Base-by-base conservation (phyloP, 495 filamentous ascomycete species). In the Hamigera avellanea region DNA sequence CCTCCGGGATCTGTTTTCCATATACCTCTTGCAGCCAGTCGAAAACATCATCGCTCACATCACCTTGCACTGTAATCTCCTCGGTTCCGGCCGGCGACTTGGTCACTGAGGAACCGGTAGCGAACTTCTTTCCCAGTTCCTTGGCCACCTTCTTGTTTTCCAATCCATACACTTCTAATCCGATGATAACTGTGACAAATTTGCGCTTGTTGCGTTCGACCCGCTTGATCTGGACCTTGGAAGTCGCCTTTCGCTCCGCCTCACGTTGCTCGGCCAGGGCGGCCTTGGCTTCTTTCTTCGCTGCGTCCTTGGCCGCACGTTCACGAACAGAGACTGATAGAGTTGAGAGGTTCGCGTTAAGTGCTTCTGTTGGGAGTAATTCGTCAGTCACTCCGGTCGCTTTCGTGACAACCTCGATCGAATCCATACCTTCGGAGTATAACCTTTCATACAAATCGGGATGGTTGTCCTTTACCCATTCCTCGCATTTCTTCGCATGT, bases 171-270 rank as follows among this genome's bases (percentile, higher is more conserved):
- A 81, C 78, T 56, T 96, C 91, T 14, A 99, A 62, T 1, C 91
- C 91, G 0, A 71, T 70, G n/a, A 96, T 75, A 12, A 86, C 78
- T 2, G 88, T 99, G 26, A 96, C 87, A 50, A 78, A 87, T 62
- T 99, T 99, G 43, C 91, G 73, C 69, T 99, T 99, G 64, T 93
- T 94, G 33, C 91, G 76, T 67, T 99, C 91, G 35, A 99, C 85
- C 2, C 93, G 83, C 72, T 95, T 95, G 57, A 99, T 93, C 35
- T 73, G 75, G 17, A 98, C 69, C 52, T 89, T 86, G 32, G 81
- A 81, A 35, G 77, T 73, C 14, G 83, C 81, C 41, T 81, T 81
- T 48, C 69, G 71, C 49, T 86, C 81, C 12, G 76, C 73, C 33
- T 87, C 80, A 47, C 86, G 84, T 34, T 75, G 72, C 57, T 94